Base-by-base conservation (phyloP, 495 filamentous ascomycete genomes). In the Ascobolus immersus region DNA sequence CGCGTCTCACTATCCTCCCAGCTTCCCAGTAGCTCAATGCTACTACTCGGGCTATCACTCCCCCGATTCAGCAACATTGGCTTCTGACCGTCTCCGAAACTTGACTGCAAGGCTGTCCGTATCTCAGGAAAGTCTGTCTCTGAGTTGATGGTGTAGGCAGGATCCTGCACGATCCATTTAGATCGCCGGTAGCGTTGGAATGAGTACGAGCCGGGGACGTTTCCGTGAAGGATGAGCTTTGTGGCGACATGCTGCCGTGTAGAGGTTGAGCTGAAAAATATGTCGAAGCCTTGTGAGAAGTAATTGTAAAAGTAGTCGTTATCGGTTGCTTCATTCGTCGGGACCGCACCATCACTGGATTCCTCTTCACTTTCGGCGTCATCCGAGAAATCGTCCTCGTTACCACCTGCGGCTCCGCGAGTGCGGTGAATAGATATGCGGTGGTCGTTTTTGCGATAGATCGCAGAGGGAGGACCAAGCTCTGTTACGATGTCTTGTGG, bases 261-360 rank as follows among this genome's bases (percentile, higher is more conserved):
- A 3, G 67, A 69, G 13, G 76, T 73, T 19, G 73, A 64, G 0
- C 82, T 91, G 11, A 96, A 62, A 30, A 93, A 67, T n/a, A 92
- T 64, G 52, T 96, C 86, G 44, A 96, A 77, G 2, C 86, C 86
- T 43, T 90, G 73, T 39, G 79, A 73, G 45, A 92, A 94, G 49
- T 94, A 96, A 45, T 93, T 93, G 50, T 80, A 89, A 52, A 93
- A 96, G 42, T 70, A 82, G 53, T 93, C 82, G 11, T 69, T 62
- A 3, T 64, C 58, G 13, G 35, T 38, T 5, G 41, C 31, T n/a
- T n/a, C n/a, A n/a, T n/a, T n/a, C n/a, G 51, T 48, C 15, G 51
- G 44, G 28, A 68, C 69, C 9, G 49, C 50, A 14, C 60, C 57
- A 21, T 75, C 76, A 21, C 67, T 62, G 20, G 79, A 75, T 25